Evolutionary conservation across 106 monocot species (phyloP).

Genomic region (Dendrobium catenatum): DNA sequence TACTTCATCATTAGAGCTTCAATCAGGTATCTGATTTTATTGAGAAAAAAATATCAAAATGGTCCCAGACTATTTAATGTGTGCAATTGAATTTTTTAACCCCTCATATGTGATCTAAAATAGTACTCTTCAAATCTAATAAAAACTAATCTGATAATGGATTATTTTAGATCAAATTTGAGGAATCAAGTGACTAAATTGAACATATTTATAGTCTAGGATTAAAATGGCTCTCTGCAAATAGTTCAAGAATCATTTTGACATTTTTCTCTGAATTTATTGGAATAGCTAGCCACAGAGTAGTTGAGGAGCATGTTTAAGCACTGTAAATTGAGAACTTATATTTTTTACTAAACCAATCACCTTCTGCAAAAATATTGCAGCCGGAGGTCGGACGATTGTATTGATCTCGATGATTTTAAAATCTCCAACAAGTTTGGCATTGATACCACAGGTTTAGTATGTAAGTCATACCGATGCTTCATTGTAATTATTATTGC

Average conservation of each 20-base stretch:
- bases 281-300: not conserved
- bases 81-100: too few species aligned
- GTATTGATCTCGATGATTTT: slow-evolving; percentile 63
- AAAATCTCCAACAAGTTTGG: slow-evolving; percentile 52
- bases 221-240: too few species aligned
- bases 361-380: slow-evolving; percentile 3
- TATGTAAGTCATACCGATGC: slow-evolving; percentile 50
- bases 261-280: too few species aligned
- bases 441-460: slow-evolving; percentile 85
- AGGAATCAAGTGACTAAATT: too few species aligned
- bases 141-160: too few species aligned
- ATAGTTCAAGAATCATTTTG: too few species aligned
- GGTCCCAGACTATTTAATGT: too few species aligned
- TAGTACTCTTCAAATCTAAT: too few species aligned
- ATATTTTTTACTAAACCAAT: not conserved
- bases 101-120: too few species aligned
- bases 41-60: too few species aligned
- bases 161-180: too few species aligned
- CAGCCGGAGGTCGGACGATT: slow-evolving; percentile 75
- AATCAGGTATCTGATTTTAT: not conserved
- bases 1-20: not conserved
- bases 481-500: not conserved
- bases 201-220: too few species aligned
- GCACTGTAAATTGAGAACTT: not conserved
- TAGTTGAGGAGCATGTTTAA: not conserved